Conservation (phyloP, 202 grass and related monocot genomes). For the Zoysia matrella region DNA sequence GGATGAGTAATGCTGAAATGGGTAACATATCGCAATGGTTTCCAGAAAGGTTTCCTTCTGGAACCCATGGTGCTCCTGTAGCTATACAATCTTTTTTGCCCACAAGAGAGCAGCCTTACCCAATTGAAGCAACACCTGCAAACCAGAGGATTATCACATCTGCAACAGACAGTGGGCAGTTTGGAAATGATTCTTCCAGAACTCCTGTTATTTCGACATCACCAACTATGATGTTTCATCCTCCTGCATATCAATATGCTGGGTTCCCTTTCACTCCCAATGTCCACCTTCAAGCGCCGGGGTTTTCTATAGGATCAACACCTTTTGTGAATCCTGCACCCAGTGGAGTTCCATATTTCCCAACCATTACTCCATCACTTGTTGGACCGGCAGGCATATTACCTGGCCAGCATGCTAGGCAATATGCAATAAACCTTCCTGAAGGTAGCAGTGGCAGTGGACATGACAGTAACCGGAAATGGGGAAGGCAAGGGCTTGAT, state of each 20-base stretch:
- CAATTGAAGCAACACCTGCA: conserved; percentile 58
- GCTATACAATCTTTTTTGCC: conserved; percentile 73
- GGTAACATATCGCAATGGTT: conserved; percentile 69
- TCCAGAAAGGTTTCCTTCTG: no score
- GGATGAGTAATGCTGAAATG: conserved; percentile 66
- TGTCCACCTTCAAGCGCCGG: conserved; percentile 62
- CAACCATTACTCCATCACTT: conserved; percentile 53
- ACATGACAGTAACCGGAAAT: conserved; percentile 65
- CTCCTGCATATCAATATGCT: conserved; percentile 70
- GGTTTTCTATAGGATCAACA: conserved; percentile 68
- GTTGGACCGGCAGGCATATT: conserved; percentile 63
- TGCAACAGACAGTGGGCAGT: conserved; percentile 55
- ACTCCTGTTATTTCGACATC: conserved; percentile 71
- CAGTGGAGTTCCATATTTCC: conserved; percentile 57
- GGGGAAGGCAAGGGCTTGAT: conserved; percentile 82
- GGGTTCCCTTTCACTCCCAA: conserved; percentile 62
- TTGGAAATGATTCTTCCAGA: conserved; percentile 60
- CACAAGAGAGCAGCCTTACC: conserved; percentile 67
- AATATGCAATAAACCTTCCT: conserved; percentile 69
- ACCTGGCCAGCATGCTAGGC: conserved; percentile 64
- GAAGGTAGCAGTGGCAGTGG: conserved; percentile 75
- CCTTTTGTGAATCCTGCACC: conserved; percentile 65
- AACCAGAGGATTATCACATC: conserved; percentile 65
- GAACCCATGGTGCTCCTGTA: conserved; percentile 59
- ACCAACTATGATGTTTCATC: conserved; percentile 67